Conservation (phyloP, 2,329 filamentous ascomycete species). For the Fusarium albidum region DNA sequence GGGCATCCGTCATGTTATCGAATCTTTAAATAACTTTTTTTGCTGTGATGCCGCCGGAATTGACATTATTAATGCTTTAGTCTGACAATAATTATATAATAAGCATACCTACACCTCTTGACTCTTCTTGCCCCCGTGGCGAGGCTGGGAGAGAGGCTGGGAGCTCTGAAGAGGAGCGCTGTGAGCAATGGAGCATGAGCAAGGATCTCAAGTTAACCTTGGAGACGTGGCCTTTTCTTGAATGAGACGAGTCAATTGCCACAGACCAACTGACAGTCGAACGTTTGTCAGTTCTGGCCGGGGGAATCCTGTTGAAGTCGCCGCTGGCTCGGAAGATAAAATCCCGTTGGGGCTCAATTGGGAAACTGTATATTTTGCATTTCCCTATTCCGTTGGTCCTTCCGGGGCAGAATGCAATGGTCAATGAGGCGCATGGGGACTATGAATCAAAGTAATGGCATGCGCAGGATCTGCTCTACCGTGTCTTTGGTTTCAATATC, state of each 20-base stretch:
- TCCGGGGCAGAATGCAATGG: neutral
- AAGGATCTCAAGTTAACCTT: constrained; percentile 18
- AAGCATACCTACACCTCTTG: no score
- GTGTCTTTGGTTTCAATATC: no score
- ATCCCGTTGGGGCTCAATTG: constrained; percentile 30
- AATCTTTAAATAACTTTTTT: neutral
- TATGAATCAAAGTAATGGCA: no score
- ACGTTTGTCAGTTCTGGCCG: neutral
- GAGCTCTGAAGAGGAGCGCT: neutral
- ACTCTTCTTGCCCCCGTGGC: neutral
- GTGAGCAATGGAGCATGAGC: no score
- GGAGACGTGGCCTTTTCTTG: constrained; percentile 9
- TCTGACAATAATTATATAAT: constrained; percentile 15
- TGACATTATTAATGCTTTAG: constrained; percentile 20
- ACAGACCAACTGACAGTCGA: constrained; percentile 10
- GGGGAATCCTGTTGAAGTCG: neutral
- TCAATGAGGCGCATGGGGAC: neutral
- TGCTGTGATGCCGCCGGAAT: neutral
- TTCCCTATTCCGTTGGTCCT: constrained; percentile 10
- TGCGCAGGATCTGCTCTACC: no score
- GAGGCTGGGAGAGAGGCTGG: constrained; percentile 18
- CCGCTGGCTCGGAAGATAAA: constrained; percentile 25
- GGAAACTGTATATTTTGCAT: constrained; percentile 25
- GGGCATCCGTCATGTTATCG: neutral
- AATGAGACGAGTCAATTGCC: constrained; percentile 26